Evolutionary conservation across 2,329 filamentous ascomycete genomes (phyloP).

Genomic region (Fusarium sp.): DNA sequence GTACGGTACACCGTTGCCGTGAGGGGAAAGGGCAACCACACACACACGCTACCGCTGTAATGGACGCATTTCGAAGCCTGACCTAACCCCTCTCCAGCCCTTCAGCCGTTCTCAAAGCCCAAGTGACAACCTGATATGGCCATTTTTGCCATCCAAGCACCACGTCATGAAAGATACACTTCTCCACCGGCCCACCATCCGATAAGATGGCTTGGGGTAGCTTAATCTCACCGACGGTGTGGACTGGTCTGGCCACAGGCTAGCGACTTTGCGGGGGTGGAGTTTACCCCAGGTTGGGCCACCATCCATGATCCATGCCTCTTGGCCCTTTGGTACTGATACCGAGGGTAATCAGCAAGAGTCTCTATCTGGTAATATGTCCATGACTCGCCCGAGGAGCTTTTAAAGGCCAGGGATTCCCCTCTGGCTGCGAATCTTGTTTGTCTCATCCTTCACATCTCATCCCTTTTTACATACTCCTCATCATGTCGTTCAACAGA

Average conservation of each 20-base stretch:
- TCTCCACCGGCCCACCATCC: conserved; percentile 1
- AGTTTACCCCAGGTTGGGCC: not conserved
- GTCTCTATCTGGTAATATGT: not conserved
- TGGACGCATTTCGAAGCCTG: not conserved
- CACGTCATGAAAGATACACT: not conserved
- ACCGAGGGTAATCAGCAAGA: not conserved
- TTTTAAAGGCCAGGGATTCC: not conserved
- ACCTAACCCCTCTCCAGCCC: not conserved
- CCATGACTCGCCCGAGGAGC: not conserved
- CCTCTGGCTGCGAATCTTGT: not conserved
- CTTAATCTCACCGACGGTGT: not conserved
- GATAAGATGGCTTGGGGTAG: not conserved
- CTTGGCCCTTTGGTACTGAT: not conserved
- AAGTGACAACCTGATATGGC: not conserved
- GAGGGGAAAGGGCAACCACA: not conserved
- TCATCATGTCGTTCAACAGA: not conserved
- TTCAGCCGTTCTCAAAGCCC: not conserved
- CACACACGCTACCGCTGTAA: not conserved
- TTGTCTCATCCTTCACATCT: not conserved
- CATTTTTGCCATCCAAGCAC: not conserved
- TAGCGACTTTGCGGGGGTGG: conserved; percentile 15
- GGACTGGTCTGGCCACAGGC: not conserved
- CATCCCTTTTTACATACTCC: not conserved
- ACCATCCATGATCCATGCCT: not conserved
- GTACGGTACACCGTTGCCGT: not conserved